Base-by-base conservation (phyloP, 2,329 filamentous ascomycete species). In the Triangularia setosa region DNA sequence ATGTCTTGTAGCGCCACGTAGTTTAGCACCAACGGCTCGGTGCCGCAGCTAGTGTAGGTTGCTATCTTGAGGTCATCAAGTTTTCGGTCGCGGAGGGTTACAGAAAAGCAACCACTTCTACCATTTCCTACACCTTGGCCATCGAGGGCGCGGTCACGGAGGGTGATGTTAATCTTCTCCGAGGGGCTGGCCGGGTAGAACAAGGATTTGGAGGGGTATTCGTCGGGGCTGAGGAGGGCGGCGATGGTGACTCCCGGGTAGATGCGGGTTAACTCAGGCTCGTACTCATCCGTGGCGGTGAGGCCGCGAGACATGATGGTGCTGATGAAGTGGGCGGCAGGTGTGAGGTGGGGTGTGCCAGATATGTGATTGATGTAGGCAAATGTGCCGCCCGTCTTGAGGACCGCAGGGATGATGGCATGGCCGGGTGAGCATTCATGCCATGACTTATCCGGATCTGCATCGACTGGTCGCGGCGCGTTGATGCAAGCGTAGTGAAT, bases 401-500 rank as follows among this genome's bases (percentile, higher is more conserved):
- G 58, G 3, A 70, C 64, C 4, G 58, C 56, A 3, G 65, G 58
- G 7, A 70, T 60, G 14, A 69, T 25, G 2, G 57, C 33, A 25
- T 66, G 54, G 25, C 56, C 61, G 1, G 63, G 64, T 2, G 53
- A 55, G 25, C 69, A 70, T 27, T 61, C 60, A 2, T 35, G 23
- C 62, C 61, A 62, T 16, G 11, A 28, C 8, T 54, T 18, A 2
- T 57, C 23, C 3, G 25, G n/a, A 14, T 21, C 21, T 2, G 18
- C 11, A 1, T 57, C 27, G n/a, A 12, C 21, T 28, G 14, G 24
- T 18, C 35, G 18, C 6, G 1, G 23, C 12, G 4, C 58, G 62
- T 61, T 64, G 61, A 69, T 65, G 59, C 69, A 70, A 3, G 44
- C 69, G 44, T 67, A 67, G 52, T 70, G 69, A 4, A 70, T 64